Conservation (phyloP, 2,329 filamentous ascomycete species). For the Pseudogymnoascus pannorum region DNA sequence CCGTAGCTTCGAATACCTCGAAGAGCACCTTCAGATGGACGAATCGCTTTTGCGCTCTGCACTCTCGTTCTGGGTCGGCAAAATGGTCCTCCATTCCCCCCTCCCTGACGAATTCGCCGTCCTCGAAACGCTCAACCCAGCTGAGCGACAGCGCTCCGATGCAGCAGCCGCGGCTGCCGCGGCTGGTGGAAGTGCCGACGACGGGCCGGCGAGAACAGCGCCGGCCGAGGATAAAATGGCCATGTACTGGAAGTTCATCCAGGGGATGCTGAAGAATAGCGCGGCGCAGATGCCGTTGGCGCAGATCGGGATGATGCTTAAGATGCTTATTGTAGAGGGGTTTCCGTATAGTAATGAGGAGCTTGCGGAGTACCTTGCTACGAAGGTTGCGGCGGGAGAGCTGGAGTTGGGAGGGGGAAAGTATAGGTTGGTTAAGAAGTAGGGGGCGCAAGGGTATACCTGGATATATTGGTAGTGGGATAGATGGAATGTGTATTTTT, state of each 20-base stretch:
- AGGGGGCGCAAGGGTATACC: not conserved
- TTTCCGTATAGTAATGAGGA: constrained; percentile 90
- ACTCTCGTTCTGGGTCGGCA: constrained; percentile 64
- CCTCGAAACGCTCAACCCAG: constrained; percentile 53
- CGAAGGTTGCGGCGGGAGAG: constrained; percentile 66
- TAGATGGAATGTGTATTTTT: not conserved
- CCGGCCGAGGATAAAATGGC: constrained; percentile 54
- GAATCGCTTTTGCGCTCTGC: constrained; percentile 62
- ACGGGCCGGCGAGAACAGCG: constrained; percentile 37
- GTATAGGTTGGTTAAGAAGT: constrained; percentile 58
- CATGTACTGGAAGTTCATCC: constrained; percentile 86
- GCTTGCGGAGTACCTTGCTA: constrained; percentile 68
- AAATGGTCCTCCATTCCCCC: constrained; percentile 55
- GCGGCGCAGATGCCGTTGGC: constrained; percentile 69
- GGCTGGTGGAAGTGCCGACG: constrained; percentile 29
- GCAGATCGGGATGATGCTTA: constrained; percentile 90
- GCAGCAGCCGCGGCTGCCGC: constrained; percentile 21
- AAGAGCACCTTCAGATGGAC: constrained; percentile 58
- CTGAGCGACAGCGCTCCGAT: constrained; percentile 27
- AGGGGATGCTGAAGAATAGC: constrained; percentile 92
- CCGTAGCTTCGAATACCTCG: constrained; percentile 46
- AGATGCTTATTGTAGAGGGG: constrained; percentile 79
- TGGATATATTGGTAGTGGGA: not conserved
- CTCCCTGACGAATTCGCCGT: constrained; percentile 54
- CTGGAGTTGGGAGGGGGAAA: constrained; percentile 64